phyloP scores from a whole-genome alignment of 805 yeast genomes.

The Saccharomycopsis fermentans region DNA sequence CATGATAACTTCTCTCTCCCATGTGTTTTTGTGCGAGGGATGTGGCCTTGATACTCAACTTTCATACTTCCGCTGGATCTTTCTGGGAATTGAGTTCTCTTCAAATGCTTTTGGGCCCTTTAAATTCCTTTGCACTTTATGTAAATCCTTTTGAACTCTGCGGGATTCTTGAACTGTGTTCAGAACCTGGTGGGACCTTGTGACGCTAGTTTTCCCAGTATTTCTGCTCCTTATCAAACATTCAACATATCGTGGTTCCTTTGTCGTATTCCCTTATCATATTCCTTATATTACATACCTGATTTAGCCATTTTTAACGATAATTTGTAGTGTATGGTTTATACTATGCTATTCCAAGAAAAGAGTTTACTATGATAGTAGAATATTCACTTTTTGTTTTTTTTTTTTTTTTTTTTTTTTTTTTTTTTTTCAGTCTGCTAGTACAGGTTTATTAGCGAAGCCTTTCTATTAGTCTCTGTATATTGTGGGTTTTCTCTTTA shows the following conservation, averaged over 20 bases:
- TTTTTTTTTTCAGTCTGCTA: not conserved
- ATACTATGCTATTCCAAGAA: not conserved
- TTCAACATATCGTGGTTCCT: not conserved
- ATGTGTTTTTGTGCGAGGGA: too few relatives aligned
- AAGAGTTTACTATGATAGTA: not conserved
- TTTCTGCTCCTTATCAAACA: not conserved
- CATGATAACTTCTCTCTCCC: too few relatives aligned
- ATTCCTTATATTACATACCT: conserved; percentile 39
- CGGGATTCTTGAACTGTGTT: too few relatives aligned
- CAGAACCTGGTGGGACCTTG: too few relatives aligned
- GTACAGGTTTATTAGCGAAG: not conserved
- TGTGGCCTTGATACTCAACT: too few relatives aligned
- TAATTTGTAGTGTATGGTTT: conserved; percentile 3
- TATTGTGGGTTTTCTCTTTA: not conserved
- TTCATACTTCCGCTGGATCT: too few relatives aligned
- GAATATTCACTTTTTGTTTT: not conserved
- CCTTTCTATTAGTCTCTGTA: not conserved
- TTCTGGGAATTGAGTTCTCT: too few relatives aligned
- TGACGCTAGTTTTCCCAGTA: too few relatives aligned
- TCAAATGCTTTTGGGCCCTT: too few relatives aligned
- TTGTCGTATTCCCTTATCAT: not conserved
- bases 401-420: not conserved
- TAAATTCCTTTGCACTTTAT: too few relatives aligned
- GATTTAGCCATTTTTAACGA: conserved; percentile 48
- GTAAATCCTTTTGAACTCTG: too few relatives aligned